Evolutionary conservation across 352 stramenopile genomes (phyloP), one percentile per base, ranked within the genome.

Genomic region (Pythium dissotocum): DNA sequence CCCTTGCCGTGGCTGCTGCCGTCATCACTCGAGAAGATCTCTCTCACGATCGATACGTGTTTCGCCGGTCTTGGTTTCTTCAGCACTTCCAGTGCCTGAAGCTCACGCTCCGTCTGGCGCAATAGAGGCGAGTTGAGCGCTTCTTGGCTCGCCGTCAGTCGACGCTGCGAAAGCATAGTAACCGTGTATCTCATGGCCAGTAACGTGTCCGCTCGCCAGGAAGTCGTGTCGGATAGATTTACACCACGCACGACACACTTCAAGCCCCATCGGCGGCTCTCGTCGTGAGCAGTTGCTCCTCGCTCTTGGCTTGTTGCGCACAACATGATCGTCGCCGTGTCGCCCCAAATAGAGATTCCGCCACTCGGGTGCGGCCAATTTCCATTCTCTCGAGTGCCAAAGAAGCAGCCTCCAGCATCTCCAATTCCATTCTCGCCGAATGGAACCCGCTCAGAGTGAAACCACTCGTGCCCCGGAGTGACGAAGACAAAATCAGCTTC

Each of bases 401-500:
- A 91, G 61, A 89, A 91, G 24, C 81, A 91, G 0, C 81, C 81
- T 18, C 83, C 81, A 61, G 80, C 80, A 61, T 89, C 83, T 26
- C 80, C 82, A 58, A 88, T 88, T 30, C 76, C 77, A 63, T 76
- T 70, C 18, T 89, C 80, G 16, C 70, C 79, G 66, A 87, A 89
- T 48, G 80, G 68, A 46, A 84, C 75, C 24, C 80, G 77, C 59
- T 88, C 80, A 4, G 78, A 76, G 65, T 87, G 79, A 56, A 87
- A 83, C 79, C 78, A 89, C 40, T 77, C 77, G 46, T 85, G 55
- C 6, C 83, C 83, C 42, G 80, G 77, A 10, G 75, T 89, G 16
- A 93, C 78, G 21, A 86, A 79, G 16, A 91, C 77, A 48, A 90
- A 88, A 65, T 93, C 85, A 18, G 76, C 76, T 61, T 89, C 78